Evolutionary conservation across 1,284 basidiomycete species (phyloP).

Genomic region (Apiotrichum gracile): DNA sequence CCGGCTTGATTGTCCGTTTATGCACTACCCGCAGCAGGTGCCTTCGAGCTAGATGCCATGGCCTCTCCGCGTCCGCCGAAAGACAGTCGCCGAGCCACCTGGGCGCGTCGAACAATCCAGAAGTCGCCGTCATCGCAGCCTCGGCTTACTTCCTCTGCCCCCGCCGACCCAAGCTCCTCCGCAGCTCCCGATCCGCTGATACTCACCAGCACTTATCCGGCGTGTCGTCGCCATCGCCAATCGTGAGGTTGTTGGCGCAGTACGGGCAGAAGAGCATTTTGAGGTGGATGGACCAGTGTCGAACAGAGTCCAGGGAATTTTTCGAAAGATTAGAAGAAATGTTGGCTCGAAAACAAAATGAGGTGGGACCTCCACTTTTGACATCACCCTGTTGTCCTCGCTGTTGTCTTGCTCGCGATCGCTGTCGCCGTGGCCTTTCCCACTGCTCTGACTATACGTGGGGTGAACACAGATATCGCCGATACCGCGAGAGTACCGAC

Average conservation of each 20-base stretch:
- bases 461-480: not conserved
- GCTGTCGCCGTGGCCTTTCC: too few species aligned
- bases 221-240: constrained; percentile 48
- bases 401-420: too few species aligned
- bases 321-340: not conserved
- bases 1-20: too few species aligned
- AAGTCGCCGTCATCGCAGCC: too few species aligned
- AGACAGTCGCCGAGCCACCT: too few species aligned
- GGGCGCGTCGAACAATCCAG: too few species aligned
- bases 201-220: constrained; percentile 45
- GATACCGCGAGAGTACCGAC: not conserved
- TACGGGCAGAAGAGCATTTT: constrained; percentile 90
- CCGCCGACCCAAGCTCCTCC: constrained; percentile 50
- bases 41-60: too few species aligned
- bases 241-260: constrained; percentile 85
- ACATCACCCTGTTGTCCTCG: too few species aligned
- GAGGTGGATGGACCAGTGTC: not conserved
- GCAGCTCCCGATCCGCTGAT: constrained; percentile 51
- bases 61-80: too few species aligned
- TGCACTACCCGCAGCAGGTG: too few species aligned
- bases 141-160: too few species aligned
- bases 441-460: not conserved
- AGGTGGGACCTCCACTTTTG: not conserved
- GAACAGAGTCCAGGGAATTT: not conserved
- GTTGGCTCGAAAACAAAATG: not conserved